Base-by-base conservation (phyloP, 2,329 filamentous ascomycete genomes). In the Phaeoacremonium minimum region DNA sequence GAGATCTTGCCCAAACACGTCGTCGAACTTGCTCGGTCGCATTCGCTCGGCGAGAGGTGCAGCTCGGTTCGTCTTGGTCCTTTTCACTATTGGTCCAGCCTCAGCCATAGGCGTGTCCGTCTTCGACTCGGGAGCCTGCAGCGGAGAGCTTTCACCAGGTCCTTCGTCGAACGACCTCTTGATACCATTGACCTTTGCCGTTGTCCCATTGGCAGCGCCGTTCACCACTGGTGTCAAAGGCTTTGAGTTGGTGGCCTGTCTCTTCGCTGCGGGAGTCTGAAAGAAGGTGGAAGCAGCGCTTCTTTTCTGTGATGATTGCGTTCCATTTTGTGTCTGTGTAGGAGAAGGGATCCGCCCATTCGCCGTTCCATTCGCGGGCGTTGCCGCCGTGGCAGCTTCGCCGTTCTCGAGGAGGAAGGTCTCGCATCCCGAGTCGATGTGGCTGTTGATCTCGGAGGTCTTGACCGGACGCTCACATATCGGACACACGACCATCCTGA, bases 1-100 rank as follows among this genome's bases (percentile, higher is more conserved):
- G 0, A 98, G 77, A 30, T 95, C 88, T 63, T 98, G 93, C 1
- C 93, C 93, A 46, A 74, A 89, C 4, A 97, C 85, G 13, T 95
- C 83, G 52, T 96, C 87, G 7, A 98, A 73, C 1, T 74, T 85
- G 38, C 71, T 73, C 2, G 93, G 93, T 4, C 93, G 80, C 88
- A 97, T 95, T 18, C 91, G 85, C 61, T 98, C 93, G 3, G 93
- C 90, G 14, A 98, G 69, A 1, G 93, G 93, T 7, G 88, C 89
- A 1, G 82, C 79, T 50, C 81, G 80, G 39, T 80, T 76, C 22
- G 70, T 76, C 62, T 87, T 88, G 12, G 73, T 66, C 53, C 81
- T 83, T 58, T 91, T 89, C 4, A 67, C 47, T 7, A 67, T 51
- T 12, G 70, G 61, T 17, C 65, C 65, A 36, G 61, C 46, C 33